Evolutionary conservation across 148 eudicot genomes (phyloP).

Genomic region (Arctostaphylos glauca): DNA sequence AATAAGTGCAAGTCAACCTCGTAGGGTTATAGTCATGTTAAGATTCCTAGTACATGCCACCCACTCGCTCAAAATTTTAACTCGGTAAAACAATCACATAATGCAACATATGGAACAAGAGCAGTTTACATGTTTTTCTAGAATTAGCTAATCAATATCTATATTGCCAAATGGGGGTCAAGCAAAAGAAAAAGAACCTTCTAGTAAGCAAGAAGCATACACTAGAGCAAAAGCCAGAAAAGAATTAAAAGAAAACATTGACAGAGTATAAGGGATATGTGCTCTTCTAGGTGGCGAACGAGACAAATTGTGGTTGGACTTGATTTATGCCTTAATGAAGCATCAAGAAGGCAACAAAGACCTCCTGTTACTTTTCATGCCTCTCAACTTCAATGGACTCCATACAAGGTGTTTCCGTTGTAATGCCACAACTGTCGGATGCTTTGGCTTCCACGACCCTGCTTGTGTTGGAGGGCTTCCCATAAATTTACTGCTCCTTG

Average conservation of each 20-base stretch:
- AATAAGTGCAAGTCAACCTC: too few relatives aligned
- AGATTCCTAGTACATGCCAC: not conserved
- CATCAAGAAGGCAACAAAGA: constrained; percentile 41
- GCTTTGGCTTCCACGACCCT: constrained; percentile 85
- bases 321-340: not conserved
- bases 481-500: constrained; percentile 62
- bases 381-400: constrained; percentile 70
- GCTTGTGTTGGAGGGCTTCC: constrained; percentile 74
- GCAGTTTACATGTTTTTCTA: not conserved
- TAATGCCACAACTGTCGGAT: constrained; percentile 79
- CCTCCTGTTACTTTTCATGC: constrained; percentile 47
- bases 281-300: not conserved
- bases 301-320: too few relatives aligned
- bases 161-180: not conserved
- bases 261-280: not conserved
- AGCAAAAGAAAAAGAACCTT: not conserved
- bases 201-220: constrained; percentile 18
- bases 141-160: not conserved
- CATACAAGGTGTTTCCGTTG: constrained; percentile 75
- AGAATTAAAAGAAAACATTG: not conserved
- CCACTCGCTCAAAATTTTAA: not conserved
- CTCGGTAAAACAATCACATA: not conserved
- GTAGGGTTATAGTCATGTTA: too few relatives aligned
- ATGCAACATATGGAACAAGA: not conserved
- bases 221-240: not conserved